phyloP scores from a whole-genome alignment of 306 rosid genomes.

The Quercus dentata region DNA sequence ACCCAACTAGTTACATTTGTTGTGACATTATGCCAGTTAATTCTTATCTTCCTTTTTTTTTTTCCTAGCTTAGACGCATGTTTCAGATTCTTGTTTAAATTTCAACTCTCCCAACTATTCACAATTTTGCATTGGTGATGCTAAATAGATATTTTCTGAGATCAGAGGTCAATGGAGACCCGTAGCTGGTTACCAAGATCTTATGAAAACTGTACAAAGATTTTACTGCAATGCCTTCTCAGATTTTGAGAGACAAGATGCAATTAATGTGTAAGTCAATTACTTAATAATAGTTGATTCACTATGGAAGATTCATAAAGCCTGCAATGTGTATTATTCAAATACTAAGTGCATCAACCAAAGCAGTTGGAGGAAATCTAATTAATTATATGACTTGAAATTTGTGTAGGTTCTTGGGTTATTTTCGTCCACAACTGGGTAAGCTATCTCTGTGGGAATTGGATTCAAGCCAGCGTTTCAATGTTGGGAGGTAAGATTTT shows the following conservation, averaged over 20 bases:
- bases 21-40: not conserved
- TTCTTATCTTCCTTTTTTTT: not conserved
- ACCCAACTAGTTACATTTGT: not conserved
- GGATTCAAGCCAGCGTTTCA: slow-evolving; percentile 63
- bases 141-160: slow-evolving; percentile 79
- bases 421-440: slow-evolving; percentile 80
- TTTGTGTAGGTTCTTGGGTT: slow-evolving; percentile 77
- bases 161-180: slow-evolving; percentile 95
- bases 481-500: slow-evolving; percentile 42
- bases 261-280: slow-evolving; percentile 75
- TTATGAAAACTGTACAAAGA: slow-evolving; percentile 76
- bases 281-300: not conserved
- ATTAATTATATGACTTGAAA: slow-evolving; percentile 11
- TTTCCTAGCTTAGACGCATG: slow-evolving; percentile 5
- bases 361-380: not conserved
- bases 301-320: not conserved
- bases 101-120: not conserved
- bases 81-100: not conserved
- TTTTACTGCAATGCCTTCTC: slow-evolving; percentile 74
- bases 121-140: slow-evolving; percentile 18
- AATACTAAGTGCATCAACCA: slow-evolving; percentile 1
- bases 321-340: not conserved
- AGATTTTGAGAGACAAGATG: slow-evolving; percentile 76
- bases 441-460: slow-evolving; percentile 85
- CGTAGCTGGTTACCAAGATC: slow-evolving; percentile 80